These are phyloP conservation scores for Collybiopsis luxurians DNA, from an alignment of 768 basidiomycete genomes.

Conservation along the genomic window DNA sequence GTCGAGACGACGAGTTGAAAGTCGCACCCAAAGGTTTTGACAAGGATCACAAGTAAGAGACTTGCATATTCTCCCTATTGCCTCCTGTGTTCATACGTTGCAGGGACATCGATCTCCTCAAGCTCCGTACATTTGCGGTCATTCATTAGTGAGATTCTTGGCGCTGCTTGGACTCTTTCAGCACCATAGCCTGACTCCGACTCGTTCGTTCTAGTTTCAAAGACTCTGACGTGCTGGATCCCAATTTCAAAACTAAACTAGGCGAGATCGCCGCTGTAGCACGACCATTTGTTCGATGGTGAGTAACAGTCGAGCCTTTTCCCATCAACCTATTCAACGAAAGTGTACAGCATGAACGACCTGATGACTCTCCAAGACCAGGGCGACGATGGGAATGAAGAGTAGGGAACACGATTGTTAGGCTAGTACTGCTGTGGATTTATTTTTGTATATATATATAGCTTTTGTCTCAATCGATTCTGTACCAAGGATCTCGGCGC, in stretches of 20 bases:
- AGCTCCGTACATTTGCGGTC: constrained; percentile 77
- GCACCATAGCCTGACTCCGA: constrained; percentile 27
- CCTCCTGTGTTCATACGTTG: background rate
- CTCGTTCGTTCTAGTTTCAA: constrained; percentile 48
- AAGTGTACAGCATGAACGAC: constrained; percentile 41
- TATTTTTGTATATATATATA: no score
- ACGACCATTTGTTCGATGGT: constrained; percentile 82
- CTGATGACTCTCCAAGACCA: constrained; percentile 41
- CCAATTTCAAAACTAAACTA: constrained; percentile 65
- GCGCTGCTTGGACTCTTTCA: no score
- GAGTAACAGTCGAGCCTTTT: constrained; percentile 15
- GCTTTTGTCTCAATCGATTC: no score
- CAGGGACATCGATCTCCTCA: constrained; percentile 90
- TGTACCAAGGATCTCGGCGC: no score
- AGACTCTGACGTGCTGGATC: constrained; percentile 68
- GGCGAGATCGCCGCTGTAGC: constrained; percentile 51
- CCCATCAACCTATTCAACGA: background rate
- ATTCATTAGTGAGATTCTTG: constrained; percentile 50
- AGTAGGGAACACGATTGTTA: background rate
- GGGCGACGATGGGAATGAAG: constrained; percentile 11
- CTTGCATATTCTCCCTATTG: constrained; percentile 4
- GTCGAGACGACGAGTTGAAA: constrained; percentile 84
- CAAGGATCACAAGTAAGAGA: constrained; percentile 70
- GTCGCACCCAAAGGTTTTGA: constrained; percentile 87
- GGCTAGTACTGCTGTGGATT: no score